phyloP scores from a whole-genome alignment of 1,284 basidiomycete genomes.

The Ustilago cynodontis region DNA sequence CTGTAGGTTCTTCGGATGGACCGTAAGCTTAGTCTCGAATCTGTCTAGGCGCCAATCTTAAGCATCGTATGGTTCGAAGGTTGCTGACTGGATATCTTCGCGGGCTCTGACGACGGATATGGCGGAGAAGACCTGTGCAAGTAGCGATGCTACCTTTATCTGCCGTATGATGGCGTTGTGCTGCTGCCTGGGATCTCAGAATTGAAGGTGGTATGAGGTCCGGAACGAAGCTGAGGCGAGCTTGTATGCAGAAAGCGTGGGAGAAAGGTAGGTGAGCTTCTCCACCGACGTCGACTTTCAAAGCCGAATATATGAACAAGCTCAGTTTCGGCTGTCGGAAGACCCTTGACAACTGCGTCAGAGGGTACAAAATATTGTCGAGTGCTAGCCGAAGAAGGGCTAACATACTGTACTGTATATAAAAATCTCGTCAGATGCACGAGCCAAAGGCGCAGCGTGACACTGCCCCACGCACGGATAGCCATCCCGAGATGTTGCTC shows the following conservation, averaged over 20 bases:
- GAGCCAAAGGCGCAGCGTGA: constrained; percentile 12
- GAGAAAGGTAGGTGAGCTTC: neutral
- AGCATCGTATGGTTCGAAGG: neutral
- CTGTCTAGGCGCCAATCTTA: neutral
- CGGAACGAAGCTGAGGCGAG: neutral
- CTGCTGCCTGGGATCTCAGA: neutral
- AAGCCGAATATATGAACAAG: constrained; percentile 6
- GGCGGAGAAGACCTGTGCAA: neutral
- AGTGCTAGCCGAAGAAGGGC: no score
- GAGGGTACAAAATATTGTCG: no score
- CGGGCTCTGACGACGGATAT: neutral
- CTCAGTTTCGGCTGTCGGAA: constrained; percentile 10
- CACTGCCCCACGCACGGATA: constrained; percentile 28
- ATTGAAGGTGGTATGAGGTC: neutral
- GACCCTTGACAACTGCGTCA: constrained; percentile 3
- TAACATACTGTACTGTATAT: no score
- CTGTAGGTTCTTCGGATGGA: neutral
- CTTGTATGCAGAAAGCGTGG: neutral
- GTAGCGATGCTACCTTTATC: neutral
- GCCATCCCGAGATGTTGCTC: constrained; percentile 2
- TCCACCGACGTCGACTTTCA: neutral
- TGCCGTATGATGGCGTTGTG: neutral
- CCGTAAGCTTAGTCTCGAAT: neutral
- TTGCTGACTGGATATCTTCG: neutral
- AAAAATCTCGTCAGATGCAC: constrained; percentile 32